Base-by-base conservation (phyloP, 2,329 filamentous ascomycete species). In the Tolypocladium tropicale region DNA sequence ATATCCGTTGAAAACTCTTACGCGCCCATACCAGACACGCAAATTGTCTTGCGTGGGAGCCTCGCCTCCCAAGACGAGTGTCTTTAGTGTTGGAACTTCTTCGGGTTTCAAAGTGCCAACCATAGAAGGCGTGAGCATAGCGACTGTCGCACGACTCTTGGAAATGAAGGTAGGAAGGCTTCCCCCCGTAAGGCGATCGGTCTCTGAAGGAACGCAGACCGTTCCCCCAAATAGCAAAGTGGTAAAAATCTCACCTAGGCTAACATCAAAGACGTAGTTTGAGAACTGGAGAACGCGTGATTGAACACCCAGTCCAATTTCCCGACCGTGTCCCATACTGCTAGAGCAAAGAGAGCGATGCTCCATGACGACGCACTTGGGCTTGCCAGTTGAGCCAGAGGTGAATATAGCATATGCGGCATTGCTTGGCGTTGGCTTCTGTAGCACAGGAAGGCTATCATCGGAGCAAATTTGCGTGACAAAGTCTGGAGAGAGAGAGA, bases 321-420 rank as follows among this genome's bases (percentile, higher is more conserved):
- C 70, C 2, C 72, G 69, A 0, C 73, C 77, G 61, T 83, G 76
- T 0, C 73, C 73, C 3, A 76, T 57, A 23, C 77, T 75, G 4
- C 76, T 74, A 0, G 80, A 80, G 2, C 78, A 78, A 10, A 84
- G 72, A 2, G 79, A 75, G 0, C 68, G 70, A 62, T 88, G 84
- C 41, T 67, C 61, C 16, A 68, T 57, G 6, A 67, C 49, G 11
- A 62, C 60, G 10, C 63, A 65, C 23, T 69, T 68, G 2, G 65
- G 65, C 10, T 56, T 56, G 0, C 65, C 67, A 1, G 67, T 67
- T 0, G 58, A 64, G 5, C 67, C 66, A 0, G 65, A 68, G 0
- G 67, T 69, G 36, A 66, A 69, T 18, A 68, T 55, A 0, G 65
- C 55, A 34, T 64, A 68, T 0, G 63, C 64, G 0, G 60, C 55